Base-by-base conservation (phyloP, 2,329 filamentous ascomycete species). In the Aspergillus nomiae region DNA sequence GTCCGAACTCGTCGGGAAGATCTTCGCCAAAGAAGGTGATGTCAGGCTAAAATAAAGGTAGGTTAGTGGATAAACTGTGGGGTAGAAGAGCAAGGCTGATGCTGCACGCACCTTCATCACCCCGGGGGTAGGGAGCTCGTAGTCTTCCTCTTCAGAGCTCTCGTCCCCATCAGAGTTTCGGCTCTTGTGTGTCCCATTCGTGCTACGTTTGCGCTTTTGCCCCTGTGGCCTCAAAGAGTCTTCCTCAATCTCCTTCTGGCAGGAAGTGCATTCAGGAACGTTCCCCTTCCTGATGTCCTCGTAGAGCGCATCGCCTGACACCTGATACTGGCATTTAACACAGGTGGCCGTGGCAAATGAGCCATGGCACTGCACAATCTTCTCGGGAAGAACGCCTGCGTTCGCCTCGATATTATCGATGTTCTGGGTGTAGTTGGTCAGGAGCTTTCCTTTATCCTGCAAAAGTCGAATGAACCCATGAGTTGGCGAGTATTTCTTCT, bases 391-490 rank as follows among this genome's bases (percentile, higher is more conserved):
- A 64, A 99, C 92, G 26, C 95, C 95, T 0, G 94, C 94, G 72
- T 91, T 89, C 65, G 89, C 86, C 77, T 99, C 94, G 58, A 97
- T 88, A 71, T 97, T 97, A 82, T 99, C 95, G 73, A 99, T 98
- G 77, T 99, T 99, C 76, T 99, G 95, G 0, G 95, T 96, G 81
- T 97, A 99, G 80, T 98, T 97, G 48, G 94, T 98, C 63, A 97
- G 86, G 8, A 99, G 86, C 77, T 97, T 97, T 68, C 87, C 89
- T 77, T 93, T 91, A 69, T 94, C 86, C 77, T 99, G 92, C 41
- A 99, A 86, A 70, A 97, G 85, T 38, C 89, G 88, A 73, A 99
- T 96, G 81, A 99, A 99, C 59, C 90, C 89, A 82, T 99, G 95
- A 0, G 95, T 98, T 0, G 94, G 94, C 1, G 94, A 93, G 82